Percentiles rank a stretch among this genome's conserved stretches.
These are phyloP conservation scores for Cryptococcus jaspeensis DNA, from an alignment of 1,284 basidiomycete species.

Conservation along the genomic window DNA sequence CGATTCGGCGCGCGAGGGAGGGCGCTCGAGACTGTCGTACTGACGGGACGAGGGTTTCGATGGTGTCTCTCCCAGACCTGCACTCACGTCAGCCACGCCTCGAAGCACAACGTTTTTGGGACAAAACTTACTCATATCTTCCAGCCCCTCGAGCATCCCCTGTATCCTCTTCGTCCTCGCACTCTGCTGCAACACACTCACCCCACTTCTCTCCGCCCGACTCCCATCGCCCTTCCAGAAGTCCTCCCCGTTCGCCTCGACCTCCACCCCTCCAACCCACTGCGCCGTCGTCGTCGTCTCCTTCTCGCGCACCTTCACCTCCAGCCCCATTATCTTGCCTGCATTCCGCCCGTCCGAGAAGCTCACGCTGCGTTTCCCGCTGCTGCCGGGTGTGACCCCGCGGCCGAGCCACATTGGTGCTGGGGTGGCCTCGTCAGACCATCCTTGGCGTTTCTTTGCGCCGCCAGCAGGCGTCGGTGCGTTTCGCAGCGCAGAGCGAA, in stretches of 20 bases:
- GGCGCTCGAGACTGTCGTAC: slow-evolving; percentile 6
- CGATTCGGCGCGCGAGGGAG: slow-evolving; percentile 5
- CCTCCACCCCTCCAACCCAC: slow-evolving; percentile 13
- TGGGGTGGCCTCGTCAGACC: slow-evolving; percentile 40
- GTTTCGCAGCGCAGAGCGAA: slow-evolving; percentile 44
- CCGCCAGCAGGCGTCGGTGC: slow-evolving; percentile 44
- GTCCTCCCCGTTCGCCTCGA: slow-evolving; percentile 37
- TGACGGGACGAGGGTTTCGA: slow-evolving; percentile 59
- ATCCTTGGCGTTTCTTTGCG: slow-evolving; percentile 48
- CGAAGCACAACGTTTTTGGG: neutral
- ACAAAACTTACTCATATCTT: slow-evolving; percentile 60
- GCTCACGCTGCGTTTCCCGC: slow-evolving; percentile 73
- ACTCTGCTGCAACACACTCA: slow-evolving; percentile 57
- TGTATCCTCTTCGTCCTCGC: slow-evolving; percentile 73
- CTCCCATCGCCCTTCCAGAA: slow-evolving; percentile 33
- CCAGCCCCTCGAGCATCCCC: slow-evolving; percentile 69
- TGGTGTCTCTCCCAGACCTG: slow-evolving; percentile 57
- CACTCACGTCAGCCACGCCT: neutral
- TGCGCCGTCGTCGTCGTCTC: slow-evolving; percentile 1
- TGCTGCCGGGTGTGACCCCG: slow-evolving; percentile 19
- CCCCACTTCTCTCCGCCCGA: slow-evolving; percentile 31
- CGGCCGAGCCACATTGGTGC: slow-evolving; percentile 13
- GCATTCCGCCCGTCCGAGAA: slow-evolving; percentile 87
- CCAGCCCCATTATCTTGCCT: slow-evolving; percentile 73
- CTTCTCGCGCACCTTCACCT: slow-evolving; percentile 11